Evolutionary conservation across 2,329 filamentous ascomycete genomes (phyloP).

Genomic region (Atkinsonella hypoxylon): DNA sequence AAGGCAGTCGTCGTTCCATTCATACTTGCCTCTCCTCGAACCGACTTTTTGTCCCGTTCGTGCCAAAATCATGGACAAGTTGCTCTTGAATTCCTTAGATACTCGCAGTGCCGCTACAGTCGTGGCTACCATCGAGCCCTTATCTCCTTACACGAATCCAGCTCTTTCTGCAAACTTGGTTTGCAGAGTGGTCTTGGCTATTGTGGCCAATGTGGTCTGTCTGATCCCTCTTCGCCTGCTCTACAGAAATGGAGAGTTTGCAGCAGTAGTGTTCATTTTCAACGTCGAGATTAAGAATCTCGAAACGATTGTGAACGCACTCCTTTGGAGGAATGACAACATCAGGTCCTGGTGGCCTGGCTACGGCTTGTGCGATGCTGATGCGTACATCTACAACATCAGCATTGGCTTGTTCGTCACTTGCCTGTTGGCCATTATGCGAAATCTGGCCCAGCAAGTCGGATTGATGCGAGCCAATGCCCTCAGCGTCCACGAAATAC

Average conservation of each 20-base stretch:
- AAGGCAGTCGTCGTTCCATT: background rate
- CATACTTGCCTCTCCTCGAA: background rate
- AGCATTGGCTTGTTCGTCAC: slow-evolving; percentile 33
- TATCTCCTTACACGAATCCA: slow-evolving; percentile 15
- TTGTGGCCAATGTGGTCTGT: slow-evolving; percentile 32
- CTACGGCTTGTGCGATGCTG: slow-evolving; percentile 40
- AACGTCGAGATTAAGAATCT: slow-evolving; percentile 35
- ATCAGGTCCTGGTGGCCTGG: slow-evolving; percentile 39
- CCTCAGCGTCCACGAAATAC: slow-evolving; percentile 28
- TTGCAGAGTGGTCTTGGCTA: slow-evolving; percentile 34
- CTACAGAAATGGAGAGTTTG: slow-evolving; percentile 40
- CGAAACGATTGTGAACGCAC: slow-evolving; percentile 34
- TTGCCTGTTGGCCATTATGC: slow-evolving; percentile 43
- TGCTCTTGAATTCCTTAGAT: background rate
- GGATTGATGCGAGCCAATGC: slow-evolving; percentile 29
- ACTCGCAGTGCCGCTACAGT: slow-evolving; percentile 1
- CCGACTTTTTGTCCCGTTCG: background rate
- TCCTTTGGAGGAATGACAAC: slow-evolving; percentile 42
- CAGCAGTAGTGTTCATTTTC: slow-evolving; percentile 36
- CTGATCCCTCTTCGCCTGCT: slow-evolving; percentile 41
- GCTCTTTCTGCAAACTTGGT: slow-evolving; percentile 33
- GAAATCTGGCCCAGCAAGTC: slow-evolving; percentile 39
- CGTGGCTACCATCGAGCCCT: slow-evolving; percentile 1
- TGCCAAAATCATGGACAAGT: slow-evolving; percentile 1
- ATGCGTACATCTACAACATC: slow-evolving; percentile 35